Conservation (phyloP, 2,329 filamentous ascomycete species). For the Metarhizium robertsii region DNA sequence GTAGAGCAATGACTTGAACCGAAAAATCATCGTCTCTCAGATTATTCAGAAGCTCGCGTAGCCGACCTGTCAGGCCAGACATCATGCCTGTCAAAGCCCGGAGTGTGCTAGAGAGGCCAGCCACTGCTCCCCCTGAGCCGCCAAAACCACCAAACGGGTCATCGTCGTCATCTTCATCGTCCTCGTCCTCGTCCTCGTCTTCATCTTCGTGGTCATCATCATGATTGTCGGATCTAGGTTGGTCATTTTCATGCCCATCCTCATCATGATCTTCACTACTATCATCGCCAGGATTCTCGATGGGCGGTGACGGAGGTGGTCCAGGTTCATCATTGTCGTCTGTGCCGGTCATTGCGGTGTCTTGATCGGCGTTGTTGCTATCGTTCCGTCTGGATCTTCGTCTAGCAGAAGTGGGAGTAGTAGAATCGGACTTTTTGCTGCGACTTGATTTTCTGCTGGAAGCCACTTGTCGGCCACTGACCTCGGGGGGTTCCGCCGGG, state of each 20-base stretch:
- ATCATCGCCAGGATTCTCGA: constrained; percentile 26
- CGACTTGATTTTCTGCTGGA: constrained; percentile 66
- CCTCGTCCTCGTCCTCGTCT: constrained; percentile 47
- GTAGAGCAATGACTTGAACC: constrained; percentile 81
- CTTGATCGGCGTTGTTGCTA: constrained; percentile 45
- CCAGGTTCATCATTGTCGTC: constrained; percentile 41
- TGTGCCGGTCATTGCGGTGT: constrained; percentile 62
- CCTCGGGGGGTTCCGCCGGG: constrained; percentile 53
- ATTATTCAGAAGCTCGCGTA: constrained; percentile 68
- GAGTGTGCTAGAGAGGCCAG: constrained; percentile 69
- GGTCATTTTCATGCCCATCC: constrained; percentile 21
- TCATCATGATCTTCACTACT: constrained; percentile 24
- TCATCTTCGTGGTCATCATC: constrained; percentile 25
- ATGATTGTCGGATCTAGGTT: constrained; percentile 19
- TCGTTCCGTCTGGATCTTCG: constrained; percentile 45
- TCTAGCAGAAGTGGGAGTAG: constrained; percentile 31
- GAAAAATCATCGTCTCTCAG: constrained; percentile 81
- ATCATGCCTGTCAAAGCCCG: constrained; percentile 87
- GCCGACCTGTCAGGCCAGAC: constrained; percentile 68
- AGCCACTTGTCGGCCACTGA: constrained; percentile 47
- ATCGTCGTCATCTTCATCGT: constrained; percentile 56
- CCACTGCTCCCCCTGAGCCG: constrained; percentile 50
- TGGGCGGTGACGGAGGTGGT: constrained; percentile 31
- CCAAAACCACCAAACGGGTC: constrained; percentile 59
- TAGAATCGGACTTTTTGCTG: constrained; percentile 51